Conservation (phyloP, 2,329 filamentous ascomycete species). For the Cyclaneusma minus region DNA sequence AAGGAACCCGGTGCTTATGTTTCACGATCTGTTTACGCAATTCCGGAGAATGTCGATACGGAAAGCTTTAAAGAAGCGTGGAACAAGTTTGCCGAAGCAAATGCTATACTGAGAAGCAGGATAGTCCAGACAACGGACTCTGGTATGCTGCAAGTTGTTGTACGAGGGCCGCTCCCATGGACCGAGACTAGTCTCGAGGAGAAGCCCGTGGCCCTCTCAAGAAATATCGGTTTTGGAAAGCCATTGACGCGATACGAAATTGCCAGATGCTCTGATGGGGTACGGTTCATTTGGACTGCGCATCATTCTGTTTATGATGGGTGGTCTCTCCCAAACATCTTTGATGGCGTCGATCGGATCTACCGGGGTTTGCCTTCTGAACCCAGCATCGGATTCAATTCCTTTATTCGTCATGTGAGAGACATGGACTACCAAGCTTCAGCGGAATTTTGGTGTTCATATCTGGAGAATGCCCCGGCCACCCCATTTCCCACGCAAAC, state of each 20-base stretch:
- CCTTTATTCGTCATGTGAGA: slow-evolving; percentile 12
- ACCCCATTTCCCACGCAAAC: too few relatives aligned
- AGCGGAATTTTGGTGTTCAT: background rate
- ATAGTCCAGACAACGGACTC: slow-evolving; percentile 9
- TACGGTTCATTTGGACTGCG: slow-evolving; percentile 32
- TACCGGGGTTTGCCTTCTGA: too few relatives aligned
- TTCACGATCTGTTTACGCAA: slow-evolving; percentile 10
- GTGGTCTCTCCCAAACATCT: slow-evolving; percentile 24
- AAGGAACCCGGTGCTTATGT: slow-evolving; percentile 20
- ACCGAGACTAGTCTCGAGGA: background rate
- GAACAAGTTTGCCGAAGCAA: slow-evolving; percentile 9
- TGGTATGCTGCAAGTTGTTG: slow-evolving; percentile 7
- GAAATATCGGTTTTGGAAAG: too few relatives aligned
- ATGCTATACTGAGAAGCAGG: slow-evolving; percentile 18
- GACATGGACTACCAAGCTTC: background rate
- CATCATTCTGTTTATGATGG: slow-evolving; percentile 38
- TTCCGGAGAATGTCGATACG: slow-evolving; percentile 8
- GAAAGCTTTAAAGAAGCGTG: slow-evolving; percentile 13
- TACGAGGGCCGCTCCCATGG: slow-evolving; percentile 2
- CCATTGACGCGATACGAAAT: too few relatives aligned
- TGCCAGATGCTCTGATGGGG: too few relatives aligned
- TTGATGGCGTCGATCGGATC: too few relatives aligned
- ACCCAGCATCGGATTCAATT: too few relatives aligned
- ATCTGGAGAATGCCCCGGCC: background rate
- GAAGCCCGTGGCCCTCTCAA: too few relatives aligned